Base-by-base conservation (phyloP, 2,329 filamentous ascomycete genomes). In the Cytospora piceicola region DNA sequence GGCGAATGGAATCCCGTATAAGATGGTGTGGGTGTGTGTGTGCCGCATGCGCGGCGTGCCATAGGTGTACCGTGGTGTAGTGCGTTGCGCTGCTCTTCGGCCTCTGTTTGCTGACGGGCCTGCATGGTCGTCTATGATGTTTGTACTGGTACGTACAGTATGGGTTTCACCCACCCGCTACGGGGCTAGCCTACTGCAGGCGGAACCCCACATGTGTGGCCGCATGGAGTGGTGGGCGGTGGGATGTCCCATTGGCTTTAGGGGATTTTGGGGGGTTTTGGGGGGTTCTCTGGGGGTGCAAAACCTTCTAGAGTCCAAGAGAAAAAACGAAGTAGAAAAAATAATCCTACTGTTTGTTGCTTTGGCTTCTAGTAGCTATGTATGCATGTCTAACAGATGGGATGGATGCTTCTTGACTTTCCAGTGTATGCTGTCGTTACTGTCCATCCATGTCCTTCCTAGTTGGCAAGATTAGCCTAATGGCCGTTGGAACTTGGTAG, bases 381-480 rank as follows among this genome's bases (percentile, higher is more conserved):
- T 42, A 42, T 42, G 39, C n/a, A 52, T 34, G 64, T 66, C 52
- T 53, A 49, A 49, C 51, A 49, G n/a, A 27, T 29, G 36, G 30
- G 27, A 30, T 20, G 30, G 27, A 30, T 20, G 14, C 27, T 22
- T 15, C 15, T 32, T 5, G 6, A 29, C 8, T 42, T 20, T 42
- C 15, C 22, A 15, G 6, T 22, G 8, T n/a, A 20, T 42, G 17
- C 11, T 9, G 46, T 24, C 46, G 46, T 49, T 9, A 14, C n/a
- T 11, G 7, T 49, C 46, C 46, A 49, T 49, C n/a, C n/a, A n/a
- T n/a, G n/a, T n/a, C n/a, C n/a, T 9, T 14, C n/a, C 11, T 30
- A 42, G 30, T 29, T 46, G 63, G 66, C 63, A 68, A 55, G 63
- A 66, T 63, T 63, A 68, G 66, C 59, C 46, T 49, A 49, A 49